phyloP scores from a whole-genome alignment of 108 stramenopile genomes.

The Skeletonema marinoi region DNA sequence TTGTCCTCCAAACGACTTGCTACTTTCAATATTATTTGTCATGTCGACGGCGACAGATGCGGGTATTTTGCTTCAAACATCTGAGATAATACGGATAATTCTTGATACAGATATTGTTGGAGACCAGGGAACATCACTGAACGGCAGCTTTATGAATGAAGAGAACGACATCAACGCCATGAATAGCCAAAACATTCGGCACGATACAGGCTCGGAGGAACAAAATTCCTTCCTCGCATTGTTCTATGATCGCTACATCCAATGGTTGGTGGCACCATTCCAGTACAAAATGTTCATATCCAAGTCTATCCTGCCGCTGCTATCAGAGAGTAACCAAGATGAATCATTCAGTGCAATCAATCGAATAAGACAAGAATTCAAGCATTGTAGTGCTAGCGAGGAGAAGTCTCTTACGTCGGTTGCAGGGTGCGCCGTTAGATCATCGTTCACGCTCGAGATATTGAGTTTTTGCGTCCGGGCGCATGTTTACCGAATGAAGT shows the following conservation, averaged over 20 bases:
- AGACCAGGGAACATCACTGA: constrained; percentile 45
- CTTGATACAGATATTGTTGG: constrained; percentile 82
- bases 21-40: constrained; percentile 69
- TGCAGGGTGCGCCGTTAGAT: constrained; percentile 62
- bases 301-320: constrained; percentile 15
- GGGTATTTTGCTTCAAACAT: constrained; percentile 77
- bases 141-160: constrained; percentile 60
- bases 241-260: constrained; percentile 84
- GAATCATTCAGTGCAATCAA: constrained; percentile 18
- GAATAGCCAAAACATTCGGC: not conserved
- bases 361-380: constrained; percentile 39
- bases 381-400: constrained; percentile 35
- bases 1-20: constrained; percentile 70
- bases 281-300: constrained; percentile 73
- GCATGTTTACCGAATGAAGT: constrained; percentile 86
- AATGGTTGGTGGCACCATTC: constrained; percentile 85
- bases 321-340: not conserved
- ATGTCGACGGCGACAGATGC: constrained; percentile 81
- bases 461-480: constrained; percentile 86
- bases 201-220: constrained; percentile 32
- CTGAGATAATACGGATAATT: constrained; percentile 83
- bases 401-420: constrained; percentile 52
- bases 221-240: constrained; percentile 80
- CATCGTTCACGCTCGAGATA: constrained; percentile 83
- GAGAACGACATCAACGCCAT: constrained; percentile 36